Evolutionary conservation across 192 early-diverging fungal species (phyloP).

Genomic region (Coemansia sp.): DNA sequence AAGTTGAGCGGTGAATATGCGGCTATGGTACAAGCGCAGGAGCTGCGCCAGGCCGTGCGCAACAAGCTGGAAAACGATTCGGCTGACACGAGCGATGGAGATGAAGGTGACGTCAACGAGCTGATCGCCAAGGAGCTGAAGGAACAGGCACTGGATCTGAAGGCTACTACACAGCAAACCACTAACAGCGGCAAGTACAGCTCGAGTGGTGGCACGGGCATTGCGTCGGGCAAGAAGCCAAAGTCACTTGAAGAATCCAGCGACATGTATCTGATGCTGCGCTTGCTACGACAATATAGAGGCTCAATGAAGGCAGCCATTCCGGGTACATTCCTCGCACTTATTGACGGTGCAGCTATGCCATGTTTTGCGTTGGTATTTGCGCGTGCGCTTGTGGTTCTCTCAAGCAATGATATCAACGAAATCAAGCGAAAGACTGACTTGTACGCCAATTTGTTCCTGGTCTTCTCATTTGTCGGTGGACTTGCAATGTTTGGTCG

Average conservation of each 20-base stretch:
- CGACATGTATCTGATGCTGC: slow-evolving; percentile 33
- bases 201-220: neutral
- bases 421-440: slow-evolving; percentile 31
- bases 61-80: slow-evolving; percentile 56
- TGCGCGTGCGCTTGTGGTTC: slow-evolving; percentile 35
- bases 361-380: slow-evolving; percentile 78
- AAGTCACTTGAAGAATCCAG: slow-evolving; percentile 26
- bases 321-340: slow-evolving; percentile 31
- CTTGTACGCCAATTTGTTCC: slow-evolving; percentile 48
- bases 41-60: slow-evolving; percentile 73
- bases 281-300: slow-evolving; percentile 29
- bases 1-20: slow-evolving; percentile 57
- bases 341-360: slow-evolving; percentile 67
- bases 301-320: slow-evolving; percentile 32
- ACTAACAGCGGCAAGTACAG: slow-evolving; percentile 14
- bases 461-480: slow-evolving; percentile 52
- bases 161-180: slow-evolving; percentile 39
- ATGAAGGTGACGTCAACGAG: slow-evolving; percentile 48
- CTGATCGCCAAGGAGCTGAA: slow-evolving; percentile 45
- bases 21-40: slow-evolving; percentile 66
- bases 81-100: slow-evolving; percentile 36
- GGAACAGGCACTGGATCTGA: slow-evolving; percentile 44
- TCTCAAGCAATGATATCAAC: slow-evolving; percentile 23
- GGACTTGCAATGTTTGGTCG: slow-evolving; percentile 59
- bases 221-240: neutral